Evolutionary conservation across 2,329 filamentous ascomycete genomes (phyloP).

Genomic region (Cercospora zeina): DNA sequence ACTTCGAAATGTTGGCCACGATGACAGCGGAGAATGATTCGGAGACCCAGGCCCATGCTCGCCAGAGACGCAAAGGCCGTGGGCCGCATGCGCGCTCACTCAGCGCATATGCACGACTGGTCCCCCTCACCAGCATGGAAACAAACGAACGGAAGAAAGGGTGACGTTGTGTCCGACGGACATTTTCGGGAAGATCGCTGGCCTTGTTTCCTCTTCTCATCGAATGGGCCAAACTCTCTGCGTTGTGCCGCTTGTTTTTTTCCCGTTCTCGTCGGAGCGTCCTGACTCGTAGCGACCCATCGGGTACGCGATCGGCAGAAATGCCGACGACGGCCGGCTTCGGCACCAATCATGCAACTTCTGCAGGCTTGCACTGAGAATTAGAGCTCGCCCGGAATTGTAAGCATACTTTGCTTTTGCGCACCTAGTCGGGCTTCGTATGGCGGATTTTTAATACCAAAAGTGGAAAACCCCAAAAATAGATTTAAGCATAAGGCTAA

Average conservation of each 20-base stretch:
- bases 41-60: not conserved
- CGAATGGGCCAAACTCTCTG: not conserved
- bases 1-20: not conserved
- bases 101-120: constrained; percentile 9
- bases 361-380: constrained; percentile 2
- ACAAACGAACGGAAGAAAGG: not conserved
- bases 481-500: too few species aligned
- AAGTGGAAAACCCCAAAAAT: too few species aligned
- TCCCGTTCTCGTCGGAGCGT: not conserved
- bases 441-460: too few species aligned
- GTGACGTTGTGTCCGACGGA: not conserved
- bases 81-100: not conserved
- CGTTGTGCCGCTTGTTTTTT: not conserved
- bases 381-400: not conserved
- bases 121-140: not conserved
- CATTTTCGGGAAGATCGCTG: not conserved
- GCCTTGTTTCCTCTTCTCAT: not conserved
- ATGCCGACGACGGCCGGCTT: not conserved
- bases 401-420: not conserved
- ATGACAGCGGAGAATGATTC: not conserved
- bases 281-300: not conserved
- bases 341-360: constrained; percentile 1
- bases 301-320: not conserved
- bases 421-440: constrained; percentile 6
- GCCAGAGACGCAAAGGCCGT: not conserved